Conservation (phyloP, 768 basidiomycete species). For the Mycena filopes region DNA sequence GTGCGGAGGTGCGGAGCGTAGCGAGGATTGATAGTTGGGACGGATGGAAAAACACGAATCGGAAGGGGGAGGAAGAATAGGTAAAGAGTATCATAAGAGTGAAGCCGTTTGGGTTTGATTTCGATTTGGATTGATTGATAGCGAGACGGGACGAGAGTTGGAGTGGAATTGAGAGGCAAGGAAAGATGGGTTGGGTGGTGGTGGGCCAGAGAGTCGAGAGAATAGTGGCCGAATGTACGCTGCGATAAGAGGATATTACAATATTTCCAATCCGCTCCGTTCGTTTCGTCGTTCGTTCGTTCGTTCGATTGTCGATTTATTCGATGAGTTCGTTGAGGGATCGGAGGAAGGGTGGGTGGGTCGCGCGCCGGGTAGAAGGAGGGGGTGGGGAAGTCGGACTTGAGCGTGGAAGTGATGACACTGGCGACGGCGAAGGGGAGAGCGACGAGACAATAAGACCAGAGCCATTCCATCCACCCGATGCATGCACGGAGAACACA, state of each 20-base stretch:
- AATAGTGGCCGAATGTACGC: constrained; percentile 25
- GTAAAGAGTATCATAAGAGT: constrained; percentile 1
- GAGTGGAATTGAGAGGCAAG: neutral
- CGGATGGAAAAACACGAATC: neutral
- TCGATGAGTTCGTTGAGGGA: constrained; percentile 7
- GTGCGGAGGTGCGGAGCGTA: constrained; percentile 22
- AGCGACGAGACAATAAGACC: constrained; percentile 27
- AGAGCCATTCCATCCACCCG: constrained; percentile 20
- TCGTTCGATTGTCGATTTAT: neutral
- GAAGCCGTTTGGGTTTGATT: neutral
- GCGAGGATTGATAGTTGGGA: constrained; percentile 27
- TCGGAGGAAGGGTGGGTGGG: constrained; percentile 1
- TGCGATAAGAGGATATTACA: constrained; percentile 26
- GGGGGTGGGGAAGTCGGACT: neutral
- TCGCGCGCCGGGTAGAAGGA: constrained; percentile 15
- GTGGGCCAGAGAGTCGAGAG: constrained; percentile 12
- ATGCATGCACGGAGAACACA: constrained; percentile 8
- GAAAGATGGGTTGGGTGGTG: constrained; percentile 10
- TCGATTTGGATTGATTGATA: constrained; percentile 23
- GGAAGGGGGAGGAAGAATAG: neutral
- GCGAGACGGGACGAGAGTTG: constrained; percentile 24
- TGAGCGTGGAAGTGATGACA: constrained; percentile 6
- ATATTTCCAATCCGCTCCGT: constrained; percentile 20
- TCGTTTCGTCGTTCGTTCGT: constrained; percentile 11
- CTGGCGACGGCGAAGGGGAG: constrained; percentile 17